phyloP scores from a whole-genome alignment of 768 basidiomycete species.

The Russula abietina region DNA sequence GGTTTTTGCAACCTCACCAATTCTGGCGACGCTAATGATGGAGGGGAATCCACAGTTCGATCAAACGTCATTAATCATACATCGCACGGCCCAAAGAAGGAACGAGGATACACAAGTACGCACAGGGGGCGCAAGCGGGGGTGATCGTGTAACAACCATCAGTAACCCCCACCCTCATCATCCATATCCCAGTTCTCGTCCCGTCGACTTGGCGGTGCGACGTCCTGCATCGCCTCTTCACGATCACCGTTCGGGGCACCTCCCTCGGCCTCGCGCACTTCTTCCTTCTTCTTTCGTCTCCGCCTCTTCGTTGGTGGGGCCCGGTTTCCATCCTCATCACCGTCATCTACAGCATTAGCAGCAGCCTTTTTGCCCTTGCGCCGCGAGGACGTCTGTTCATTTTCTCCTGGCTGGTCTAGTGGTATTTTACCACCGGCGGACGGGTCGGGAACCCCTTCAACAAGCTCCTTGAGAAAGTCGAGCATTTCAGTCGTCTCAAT shows the following conservation, averaged over 20 bases:
- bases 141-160: background rate
- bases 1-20: background rate
- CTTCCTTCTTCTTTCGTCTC: constrained; percentile 46
- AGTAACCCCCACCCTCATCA: constrained; percentile 19
- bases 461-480: constrained; percentile 92
- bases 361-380: constrained; percentile 56
- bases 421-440: constrained; percentile 76
- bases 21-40: background rate
- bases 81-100: constrained; percentile 2
- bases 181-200: constrained; percentile 42
- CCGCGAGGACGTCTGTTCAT: constrained; percentile 41
- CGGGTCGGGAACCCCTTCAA: constrained; percentile 80
- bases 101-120: background rate
- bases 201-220: constrained; percentile 19
- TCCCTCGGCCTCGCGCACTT: constrained; percentile 32
- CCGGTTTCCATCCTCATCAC: constrained; percentile 33
- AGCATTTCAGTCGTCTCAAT: constrained; percentile 82
- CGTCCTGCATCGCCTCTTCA: constrained; percentile 33
- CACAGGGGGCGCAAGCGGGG: background rate
- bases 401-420: constrained; percentile 57
- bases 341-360: constrained; percentile 37
- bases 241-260: constrained; percentile 33
- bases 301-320: constrained; percentile 40
- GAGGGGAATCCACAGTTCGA: background rate
- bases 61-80: constrained; percentile 5